Evolutionary conservation across 192 early-diverging fungal species (phyloP).

Genomic region (Tieghemiomyces parasiticus): DNA sequence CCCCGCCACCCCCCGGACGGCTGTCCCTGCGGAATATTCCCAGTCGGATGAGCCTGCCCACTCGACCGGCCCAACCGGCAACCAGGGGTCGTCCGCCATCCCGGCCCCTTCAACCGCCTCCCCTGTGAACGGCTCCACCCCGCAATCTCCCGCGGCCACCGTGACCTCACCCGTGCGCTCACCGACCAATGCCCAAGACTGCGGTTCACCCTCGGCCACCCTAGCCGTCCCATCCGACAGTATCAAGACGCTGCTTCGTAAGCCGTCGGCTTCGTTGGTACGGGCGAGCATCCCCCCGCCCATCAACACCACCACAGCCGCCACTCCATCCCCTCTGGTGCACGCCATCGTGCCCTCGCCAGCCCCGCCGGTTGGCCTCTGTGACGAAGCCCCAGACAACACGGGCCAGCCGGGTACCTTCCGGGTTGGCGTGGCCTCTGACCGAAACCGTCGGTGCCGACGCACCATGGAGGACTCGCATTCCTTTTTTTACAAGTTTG

Average conservation of each 20-base stretch:
- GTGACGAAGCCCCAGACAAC: background rate
- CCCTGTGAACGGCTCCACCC: no score
- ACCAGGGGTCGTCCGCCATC: no score
- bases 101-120: no score
- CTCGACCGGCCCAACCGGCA: no score
- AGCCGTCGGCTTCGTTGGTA: background rate
- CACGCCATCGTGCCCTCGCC: background rate
- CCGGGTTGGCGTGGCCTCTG: conserved; percentile 57
- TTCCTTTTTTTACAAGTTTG: conserved; percentile 68
- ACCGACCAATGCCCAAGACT: no score
- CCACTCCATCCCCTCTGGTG: background rate
- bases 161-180: no score
- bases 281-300: conserved; percentile 5
- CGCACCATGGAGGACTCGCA: conserved; percentile 99
- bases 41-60: no score
- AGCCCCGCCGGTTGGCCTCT: background rate
- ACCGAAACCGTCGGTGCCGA: conserved; percentile 79
- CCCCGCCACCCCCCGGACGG: no score
- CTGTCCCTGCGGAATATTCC: no score
- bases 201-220: no score
- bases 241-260: background rate
- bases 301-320: conserved; percentile 1
- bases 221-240: no score
- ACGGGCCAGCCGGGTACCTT: conserved; percentile 21
- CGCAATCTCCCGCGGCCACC: no score